phyloP scores from a whole-genome alignment of 2,329 filamentous ascomycete species.

The Aschersonia sp. region DNA sequence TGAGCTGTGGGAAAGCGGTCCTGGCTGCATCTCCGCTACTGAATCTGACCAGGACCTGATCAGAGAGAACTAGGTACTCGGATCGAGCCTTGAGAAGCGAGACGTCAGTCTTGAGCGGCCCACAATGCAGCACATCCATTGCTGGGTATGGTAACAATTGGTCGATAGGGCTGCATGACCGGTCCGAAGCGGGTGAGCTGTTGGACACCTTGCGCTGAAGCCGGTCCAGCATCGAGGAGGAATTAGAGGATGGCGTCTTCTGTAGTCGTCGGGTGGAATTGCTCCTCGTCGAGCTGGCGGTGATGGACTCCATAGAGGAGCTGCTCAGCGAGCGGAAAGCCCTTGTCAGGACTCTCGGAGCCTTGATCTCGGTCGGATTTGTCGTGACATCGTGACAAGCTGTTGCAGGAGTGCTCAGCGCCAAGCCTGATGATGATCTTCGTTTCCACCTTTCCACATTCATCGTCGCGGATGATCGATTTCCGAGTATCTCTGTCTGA shows the following conservation, averaged over 20 bases:
- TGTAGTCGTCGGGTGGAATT: slow-evolving; percentile 19
- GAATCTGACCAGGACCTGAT: slow-evolving; percentile 35
- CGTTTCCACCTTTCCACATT: slow-evolving; percentile 20
- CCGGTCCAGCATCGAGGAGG: slow-evolving; percentile 25
- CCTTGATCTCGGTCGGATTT: slow-evolving; percentile 15
- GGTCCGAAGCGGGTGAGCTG: slow-evolving; percentile 18
- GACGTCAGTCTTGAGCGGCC: slow-evolving; percentile 33
- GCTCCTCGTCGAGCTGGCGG: slow-evolving; percentile 15
- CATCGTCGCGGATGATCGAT: slow-evolving; percentile 9
- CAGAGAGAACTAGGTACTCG: slow-evolving; percentile 37
- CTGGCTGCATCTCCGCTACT: slow-evolving; percentile 30
- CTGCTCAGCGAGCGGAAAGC: slow-evolving; percentile 24
- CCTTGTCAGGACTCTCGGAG: slow-evolving; percentile 19
- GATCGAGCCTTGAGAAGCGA: slow-evolving; percentile 32
- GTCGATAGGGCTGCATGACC: slow-evolving; percentile 14
- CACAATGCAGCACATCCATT: slow-evolving; percentile 28
- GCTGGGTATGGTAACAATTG: slow-evolving; percentile 15
- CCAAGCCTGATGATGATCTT: slow-evolving; percentile 16
- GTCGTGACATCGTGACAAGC: slow-evolving; percentile 8
- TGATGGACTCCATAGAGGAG: slow-evolving; percentile 24
- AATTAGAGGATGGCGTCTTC: slow-evolving; percentile 22
- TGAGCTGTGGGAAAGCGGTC: slow-evolving; percentile 30
- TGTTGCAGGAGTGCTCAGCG: slow-evolving; percentile 9
- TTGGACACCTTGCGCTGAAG: slow-evolving; percentile 25
- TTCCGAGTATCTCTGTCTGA: not conserved